Base-by-base conservation (phyloP, 495 filamentous ascomycete genomes). In the Pyronema domesticum region DNA sequence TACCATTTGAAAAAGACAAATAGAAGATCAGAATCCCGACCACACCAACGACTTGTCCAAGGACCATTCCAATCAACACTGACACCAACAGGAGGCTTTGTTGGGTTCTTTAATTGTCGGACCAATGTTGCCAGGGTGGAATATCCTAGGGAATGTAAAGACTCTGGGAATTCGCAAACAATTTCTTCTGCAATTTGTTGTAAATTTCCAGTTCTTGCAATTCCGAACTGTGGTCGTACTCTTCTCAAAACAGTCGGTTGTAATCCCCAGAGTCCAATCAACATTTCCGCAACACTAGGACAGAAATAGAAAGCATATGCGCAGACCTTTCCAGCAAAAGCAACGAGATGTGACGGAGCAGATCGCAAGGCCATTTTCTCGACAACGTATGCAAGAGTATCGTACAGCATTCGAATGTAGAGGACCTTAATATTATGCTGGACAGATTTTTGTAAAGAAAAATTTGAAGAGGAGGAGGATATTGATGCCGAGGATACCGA, bases 301-400 rank as follows among this genome's bases (percentile, higher is more conserved):
- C 86, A 91, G 66, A 95, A 96, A 65, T 91, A 93, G 68, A 95
- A 98, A 36, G 91, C 91, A 68, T 94, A 95, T 7, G 91, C 91
- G 60, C 81, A 84, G 13, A 87, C 86, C 68, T 93, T 95, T 50
- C 89, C 91, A 63, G 86, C 91, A 69, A 95, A 98, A 35, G 82
- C 80, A 46, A 96, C 88, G 56, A 96, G 68, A 63, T 85, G 93
- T 37, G 85, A 79, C n/a, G 91, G 85, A n/a, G 87, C 85, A 62
- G 85, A 81, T 61, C 86, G 78, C 59, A 87, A 71, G 7, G 85
- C 89, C 83, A 96, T 85, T 62, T 87, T 87, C 55, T 95, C 88
- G 6, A 95, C 83, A 35, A 91, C 85, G 55, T 93, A 81, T 8
- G 78, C 72, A 80, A 95, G 86, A 60, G 95, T 91, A 35, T 84